phyloP scores from a whole-genome alignment of 139 green algal species.

The Chlorella vulgaris region DNA sequence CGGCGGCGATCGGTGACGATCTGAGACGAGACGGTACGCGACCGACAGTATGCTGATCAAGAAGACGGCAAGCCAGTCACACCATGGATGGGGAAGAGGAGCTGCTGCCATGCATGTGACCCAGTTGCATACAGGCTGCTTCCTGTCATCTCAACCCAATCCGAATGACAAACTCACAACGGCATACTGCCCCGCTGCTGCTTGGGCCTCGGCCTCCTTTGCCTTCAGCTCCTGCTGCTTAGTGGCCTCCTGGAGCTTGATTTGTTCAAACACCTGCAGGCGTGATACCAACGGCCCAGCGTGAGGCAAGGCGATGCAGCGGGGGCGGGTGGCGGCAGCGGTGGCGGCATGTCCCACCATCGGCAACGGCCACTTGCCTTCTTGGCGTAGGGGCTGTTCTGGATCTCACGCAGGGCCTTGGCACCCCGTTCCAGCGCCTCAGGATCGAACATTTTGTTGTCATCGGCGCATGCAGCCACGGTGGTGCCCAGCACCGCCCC shows the following conservation, averaged over 20 bases:
- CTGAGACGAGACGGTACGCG: neutral
- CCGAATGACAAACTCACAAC: constrained; percentile 23
- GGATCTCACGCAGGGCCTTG: constrained; percentile 97
- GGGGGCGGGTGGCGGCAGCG: constrained; percentile 2
- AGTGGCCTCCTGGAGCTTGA: constrained; percentile 90
- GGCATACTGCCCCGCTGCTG: constrained; percentile 50
- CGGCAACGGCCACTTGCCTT: constrained; percentile 57
- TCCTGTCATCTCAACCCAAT: too few species aligned
- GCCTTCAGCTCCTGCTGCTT: constrained; percentile 83
- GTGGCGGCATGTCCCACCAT: neutral
- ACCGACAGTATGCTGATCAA: neutral
- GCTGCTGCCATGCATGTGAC: neutral
- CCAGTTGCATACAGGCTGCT: neutral
- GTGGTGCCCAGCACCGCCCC: neutral
- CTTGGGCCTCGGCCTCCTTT: constrained; percentile 79
- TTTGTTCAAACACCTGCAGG: constrained; percentile 88
- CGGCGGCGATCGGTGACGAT: neutral
- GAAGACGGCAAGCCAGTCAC: neutral
- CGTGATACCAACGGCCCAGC: neutral
- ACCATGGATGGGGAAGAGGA: too few species aligned
- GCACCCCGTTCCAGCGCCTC: constrained; percentile 96
- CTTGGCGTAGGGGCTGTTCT: constrained; percentile 91
- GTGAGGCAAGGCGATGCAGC: neutral
- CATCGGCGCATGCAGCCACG: constrained; percentile 39
- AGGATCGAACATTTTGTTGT: constrained; percentile 86